Percentiles rank a stretch among this genome's conserved stretches.
Evolutionary conservation across 31 red algal genomes (phyloP).

Genomic region (Odonthalia washingtoniensis): DNA sequence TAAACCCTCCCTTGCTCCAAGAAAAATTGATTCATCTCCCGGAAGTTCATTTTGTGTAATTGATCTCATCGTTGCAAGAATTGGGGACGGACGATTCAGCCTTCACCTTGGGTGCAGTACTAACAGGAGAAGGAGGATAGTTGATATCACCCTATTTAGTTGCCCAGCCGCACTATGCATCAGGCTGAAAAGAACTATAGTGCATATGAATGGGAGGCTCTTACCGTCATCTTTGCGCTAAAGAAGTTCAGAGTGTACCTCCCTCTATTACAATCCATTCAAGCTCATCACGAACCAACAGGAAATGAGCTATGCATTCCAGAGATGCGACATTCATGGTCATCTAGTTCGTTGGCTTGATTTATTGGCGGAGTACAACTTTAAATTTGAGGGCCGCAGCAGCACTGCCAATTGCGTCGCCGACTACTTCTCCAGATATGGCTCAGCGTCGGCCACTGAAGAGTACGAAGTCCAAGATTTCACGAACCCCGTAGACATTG

Average conservation of each 20-base stretch:
- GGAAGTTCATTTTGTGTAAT: not conserved
- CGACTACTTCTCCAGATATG: not conserved
- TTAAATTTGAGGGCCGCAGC: not conserved
- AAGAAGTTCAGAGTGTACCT: slow-evolving; percentile 30
- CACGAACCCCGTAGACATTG: not conserved
- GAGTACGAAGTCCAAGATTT: not conserved
- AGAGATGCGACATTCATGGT: not conserved
- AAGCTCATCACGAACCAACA: slow-evolving; percentile 6
- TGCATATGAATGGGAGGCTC: slow-evolving; percentile 21
- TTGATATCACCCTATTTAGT: slow-evolving; percentile 15
- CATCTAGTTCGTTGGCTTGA: slow-evolving; percentile 7
- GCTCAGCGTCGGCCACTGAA: not conserved
- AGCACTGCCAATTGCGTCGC: not conserved
- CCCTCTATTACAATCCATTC: slow-evolving; percentile 10
- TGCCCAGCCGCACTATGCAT: not conserved
- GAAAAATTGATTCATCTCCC: not conserved
- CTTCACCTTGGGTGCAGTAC: not conserved
- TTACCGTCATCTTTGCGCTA: slow-evolving; percentile 20
- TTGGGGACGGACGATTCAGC: slow-evolving; percentile 16
- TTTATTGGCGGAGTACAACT: slow-evolving; percentile 22
- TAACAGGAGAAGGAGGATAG: slow-evolving; percentile 23
- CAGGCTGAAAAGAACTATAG: slow-evolving; percentile 14
- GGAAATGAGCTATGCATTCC: slow-evolving; percentile 7
- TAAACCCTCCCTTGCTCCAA: not conserved
- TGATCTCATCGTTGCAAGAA: not conserved